These are phyloP conservation scores for Hexamita inflata DNA, from an alignment of 208 protist genomes.

Conservation along the genomic window DNA sequence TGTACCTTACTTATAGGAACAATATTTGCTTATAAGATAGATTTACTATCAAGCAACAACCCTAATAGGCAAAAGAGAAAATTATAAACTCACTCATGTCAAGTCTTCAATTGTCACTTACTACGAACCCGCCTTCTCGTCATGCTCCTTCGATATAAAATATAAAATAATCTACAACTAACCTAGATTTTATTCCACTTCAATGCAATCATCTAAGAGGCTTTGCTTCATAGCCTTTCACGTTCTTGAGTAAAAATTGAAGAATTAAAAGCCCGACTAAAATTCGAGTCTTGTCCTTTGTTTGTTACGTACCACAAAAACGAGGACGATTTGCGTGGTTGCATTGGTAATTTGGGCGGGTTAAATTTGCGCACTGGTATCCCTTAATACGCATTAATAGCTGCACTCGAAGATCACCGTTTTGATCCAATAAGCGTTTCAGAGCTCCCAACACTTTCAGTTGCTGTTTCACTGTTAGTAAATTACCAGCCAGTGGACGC, in stretches of 20 bases:
- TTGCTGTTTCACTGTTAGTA: conserved; percentile 10
- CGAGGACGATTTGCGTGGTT: neutral
- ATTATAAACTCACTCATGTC: too few species aligned
- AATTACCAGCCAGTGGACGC: neutral
- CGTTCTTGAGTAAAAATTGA: neutral
- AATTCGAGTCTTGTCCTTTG: neutral
- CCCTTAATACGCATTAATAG: conserved; percentile 5
- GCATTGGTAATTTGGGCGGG: neutral
- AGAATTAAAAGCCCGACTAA: neutral
- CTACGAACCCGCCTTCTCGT: too few species aligned
- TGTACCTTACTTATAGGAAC: too few species aligned
- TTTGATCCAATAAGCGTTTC: neutral
- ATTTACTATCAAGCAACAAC: too few species aligned
- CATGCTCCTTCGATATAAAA: too few species aligned
- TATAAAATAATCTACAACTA: too few species aligned
- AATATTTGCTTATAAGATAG: too few species aligned
- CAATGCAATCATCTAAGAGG: neutral
- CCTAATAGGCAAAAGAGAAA: too few species aligned
- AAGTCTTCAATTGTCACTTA: too few species aligned
- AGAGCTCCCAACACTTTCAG: neutral
- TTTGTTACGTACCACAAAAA: conserved; percentile 10
- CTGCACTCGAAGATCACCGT: neutral
- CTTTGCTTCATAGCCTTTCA: conserved; percentile 5
- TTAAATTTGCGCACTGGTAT: neutral
- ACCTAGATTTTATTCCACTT: too few species aligned